Evolutionary conservation across 2,329 filamentous ascomycete genomes (phyloP), one percentile per base, ranked within the genome.

Genomic region (Dryadomyces quercus-mongolicae): DNA sequence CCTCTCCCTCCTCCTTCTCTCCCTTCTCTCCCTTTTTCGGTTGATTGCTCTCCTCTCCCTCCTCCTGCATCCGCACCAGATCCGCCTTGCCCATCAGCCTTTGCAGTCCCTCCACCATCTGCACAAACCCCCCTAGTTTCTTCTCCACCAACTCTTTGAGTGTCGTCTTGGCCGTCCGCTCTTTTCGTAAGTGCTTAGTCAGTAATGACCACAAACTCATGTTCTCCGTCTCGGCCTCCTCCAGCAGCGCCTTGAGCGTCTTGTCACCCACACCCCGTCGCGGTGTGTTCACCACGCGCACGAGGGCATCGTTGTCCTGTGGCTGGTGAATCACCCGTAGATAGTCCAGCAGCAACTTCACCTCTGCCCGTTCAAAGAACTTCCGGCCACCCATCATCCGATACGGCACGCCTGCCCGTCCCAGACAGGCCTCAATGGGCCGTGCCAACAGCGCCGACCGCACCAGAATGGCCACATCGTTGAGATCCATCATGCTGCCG

Each of bases 331-430:
- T 82, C 3, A 94, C 85, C 36, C 90, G 81, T 15, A 97, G 74
- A 65, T 98, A 97, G 65, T 96, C 90, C 4, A 97, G 70, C 0
- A 97, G 66, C 7, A 89, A 76, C 66, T 93, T 94, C 64, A 97
- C 85, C 66, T 98, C 92, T 3, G 82, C 78, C 52, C 93, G 82
- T 61, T 98, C 93, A 63, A 94, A 97, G 66, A 98, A 98, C 56
- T 88, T 86, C 58, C 82, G 81, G 2, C 93, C 92, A 42, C 81
- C 92, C 52, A 97, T 84, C 91, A 97, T 96, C 51, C 83, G 83
- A 68, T 97, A 98, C 0, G 90, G 78, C 44, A 97, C 82, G 1
- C 90, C 89, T 12, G 82, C 81, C 62, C 85, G 88, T 15, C 86
- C 88, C 44, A 97, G 73, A 2, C 85, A 85, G 21, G 83, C 78